Evolutionary conservation across 108 stramenopile species (phyloP), one percentile per base, ranked within the genome.

Genomic region (Heterococcus sp.): DNA sequence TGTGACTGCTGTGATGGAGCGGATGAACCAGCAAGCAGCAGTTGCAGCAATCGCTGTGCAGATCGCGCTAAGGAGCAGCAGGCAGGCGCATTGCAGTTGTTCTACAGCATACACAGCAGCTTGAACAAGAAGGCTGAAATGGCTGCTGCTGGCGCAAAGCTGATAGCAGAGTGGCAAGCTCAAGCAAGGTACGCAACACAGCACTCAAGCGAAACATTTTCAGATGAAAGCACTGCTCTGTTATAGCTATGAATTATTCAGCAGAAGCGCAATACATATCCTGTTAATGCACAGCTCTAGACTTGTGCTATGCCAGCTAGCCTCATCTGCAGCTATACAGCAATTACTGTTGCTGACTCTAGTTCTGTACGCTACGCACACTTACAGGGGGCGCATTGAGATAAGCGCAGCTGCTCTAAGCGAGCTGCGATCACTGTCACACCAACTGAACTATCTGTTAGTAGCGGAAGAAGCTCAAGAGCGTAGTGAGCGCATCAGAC

Each of bases 1-100:
- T 58, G 46, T 58, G 46, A 58, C 46, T 58, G 46, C 46, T 58
- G 46, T 58, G 46, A 58, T 58, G 46, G 46, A 58, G 46, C 46
- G 8, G 46, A 58, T 58, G 46, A 58, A 58, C 46, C 21, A 14
- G 14, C 46, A 8, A 58, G 46, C 21, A 21, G 21, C 46, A 8
- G 46, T 58, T 58, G 46, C 46, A 8, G 14, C 21, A 58, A 58
- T 58, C 8, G 46, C 21, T 58, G 46, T 21, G 46, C 46, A 21
- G 46, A 58, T 21, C 46, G 8, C 14, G 46, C 46, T 8, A 14
- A 8, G 46, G 14, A 58, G 8, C 46, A 58, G 46, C 8, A 58
- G 46, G 14, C 8, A 58, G 46, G 8, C 46, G 21, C 46, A 21
- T 8, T 21, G 8, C 21, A 8, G 21, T 58, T 14, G 14, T 21